A percentile compares a stretch with the other conserved stretches of the same genome.
Evolutionary conservation across 2,329 filamentous ascomycete species (phyloP).

Genomic region (Cordyceps militaris): DNA sequence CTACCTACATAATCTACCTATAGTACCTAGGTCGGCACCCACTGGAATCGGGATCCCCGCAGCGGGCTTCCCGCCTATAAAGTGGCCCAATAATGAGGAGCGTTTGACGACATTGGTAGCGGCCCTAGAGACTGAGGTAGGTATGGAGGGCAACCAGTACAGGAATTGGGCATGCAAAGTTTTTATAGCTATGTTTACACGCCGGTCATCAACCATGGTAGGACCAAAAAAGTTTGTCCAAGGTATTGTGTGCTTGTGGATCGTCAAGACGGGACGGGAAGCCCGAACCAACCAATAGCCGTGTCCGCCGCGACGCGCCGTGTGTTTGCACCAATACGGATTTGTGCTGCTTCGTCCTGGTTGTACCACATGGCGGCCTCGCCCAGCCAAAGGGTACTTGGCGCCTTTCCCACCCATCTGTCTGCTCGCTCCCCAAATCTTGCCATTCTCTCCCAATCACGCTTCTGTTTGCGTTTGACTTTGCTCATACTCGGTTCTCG

Average conservation of each 20-base stretch:
- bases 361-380: neutral
- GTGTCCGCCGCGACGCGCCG: neutral
- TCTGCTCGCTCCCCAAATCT: neutral
- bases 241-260: neutral
- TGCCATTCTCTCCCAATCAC: neutral
- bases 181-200: neutral
- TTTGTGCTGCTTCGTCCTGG: neutral
- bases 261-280: neutral
- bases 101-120: neutral
- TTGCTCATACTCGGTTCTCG: too few relatives aligned
- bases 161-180: neutral
- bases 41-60: neutral
- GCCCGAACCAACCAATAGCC: neutral
- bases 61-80: constrained; percentile 2
- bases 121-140: neutral
- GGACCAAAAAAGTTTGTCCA: neutral
- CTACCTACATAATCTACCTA: too few relatives aligned
- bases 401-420: neutral
- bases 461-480: neutral
- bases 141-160: neutral
- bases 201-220: neutral
- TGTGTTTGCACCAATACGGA: neutral
- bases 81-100: neutral
- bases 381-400: neutral
- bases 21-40: neutral